A percentile compares a stretch with the other conserved stretches of the same genome.
Evolutionary conservation across 371 early-diverging fungal species (phyloP).

Genomic region (Choanephora cucurbitarum): DNA sequence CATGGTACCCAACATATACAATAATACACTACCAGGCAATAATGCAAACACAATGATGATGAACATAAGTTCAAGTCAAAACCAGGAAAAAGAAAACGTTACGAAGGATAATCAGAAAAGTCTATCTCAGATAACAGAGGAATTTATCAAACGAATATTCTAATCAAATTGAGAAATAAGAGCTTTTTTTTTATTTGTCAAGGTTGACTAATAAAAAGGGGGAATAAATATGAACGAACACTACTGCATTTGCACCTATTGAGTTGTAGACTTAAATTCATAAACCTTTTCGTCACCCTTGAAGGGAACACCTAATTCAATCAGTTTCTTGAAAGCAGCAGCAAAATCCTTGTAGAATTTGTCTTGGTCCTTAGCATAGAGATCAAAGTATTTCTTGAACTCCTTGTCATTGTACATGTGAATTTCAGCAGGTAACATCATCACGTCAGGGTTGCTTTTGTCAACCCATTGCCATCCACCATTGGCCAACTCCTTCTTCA

Average conservation of each 20-base stretch:
- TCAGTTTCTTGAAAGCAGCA: constrained; percentile 78
- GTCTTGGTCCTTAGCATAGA: constrained; percentile 82
- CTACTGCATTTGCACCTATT: constrained; percentile 3
- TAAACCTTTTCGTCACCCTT: constrained; percentile 61
- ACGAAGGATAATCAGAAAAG: constrained; percentile 24
- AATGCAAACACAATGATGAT: constrained; percentile 16
- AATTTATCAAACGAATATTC: background rate
- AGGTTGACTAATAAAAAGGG: too few relatives aligned
- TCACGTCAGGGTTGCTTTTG: constrained; percentile 60
- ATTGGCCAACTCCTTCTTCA: constrained; percentile 69
- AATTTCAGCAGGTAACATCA: constrained; percentile 54
- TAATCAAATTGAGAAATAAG: background rate
- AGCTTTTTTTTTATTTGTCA: background rate
- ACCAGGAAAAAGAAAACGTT: background rate
- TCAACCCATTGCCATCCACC: constrained; percentile 90
- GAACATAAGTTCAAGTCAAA: constrained; percentile 15
- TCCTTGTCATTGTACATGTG: constrained; percentile 58
- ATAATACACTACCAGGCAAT: constrained; percentile 2
- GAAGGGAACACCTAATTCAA: constrained; percentile 85
- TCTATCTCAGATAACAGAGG: constrained; percentile 25
- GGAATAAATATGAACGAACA: background rate
- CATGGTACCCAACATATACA: background rate
- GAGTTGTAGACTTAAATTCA: constrained; percentile 42
- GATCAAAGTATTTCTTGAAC: constrained; percentile 78
- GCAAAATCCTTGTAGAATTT: constrained; percentile 87